phyloP scores from a whole-genome alignment of 805 yeast genomes.

The Nakazawaea sp. region DNA sequence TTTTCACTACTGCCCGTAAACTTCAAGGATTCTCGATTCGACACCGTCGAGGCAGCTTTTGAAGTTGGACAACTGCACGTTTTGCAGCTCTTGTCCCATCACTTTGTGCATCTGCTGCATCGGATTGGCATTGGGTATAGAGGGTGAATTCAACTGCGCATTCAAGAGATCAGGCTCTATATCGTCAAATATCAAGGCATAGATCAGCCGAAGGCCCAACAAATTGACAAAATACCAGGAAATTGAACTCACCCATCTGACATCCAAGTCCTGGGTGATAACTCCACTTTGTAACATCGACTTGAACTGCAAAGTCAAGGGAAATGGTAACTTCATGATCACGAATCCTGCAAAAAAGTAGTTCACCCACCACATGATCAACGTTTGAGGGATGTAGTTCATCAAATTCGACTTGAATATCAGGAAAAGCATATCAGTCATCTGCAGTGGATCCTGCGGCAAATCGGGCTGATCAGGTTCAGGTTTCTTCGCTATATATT shows the following conservation, averaged over 20 bases:
- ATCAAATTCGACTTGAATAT: conserved; percentile 80
- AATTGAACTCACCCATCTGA: conserved; percentile 85
- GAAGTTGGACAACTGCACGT: conserved; percentile 55
- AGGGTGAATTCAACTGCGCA: conserved; percentile 28
- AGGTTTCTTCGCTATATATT: conserved; percentile 44
- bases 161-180: conserved; percentile 17
- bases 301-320: conserved; percentile 83
- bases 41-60: conserved; percentile 51
- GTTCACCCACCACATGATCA: conserved; percentile 95
- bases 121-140: conserved; percentile 18
- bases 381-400: conserved; percentile 83
- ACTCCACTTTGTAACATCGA: conserved; percentile 89
- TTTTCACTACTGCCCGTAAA: no score
- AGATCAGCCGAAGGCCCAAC: conserved; percentile 76
- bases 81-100: conserved; percentile 68
- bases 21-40: conserved; percentile 46
- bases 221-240: conserved; percentile 94
- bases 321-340: conserved; percentile 85
- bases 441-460: background rate
- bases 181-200: conserved; percentile 57
- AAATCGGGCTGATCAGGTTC: conserved; percentile 13
- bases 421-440: conserved; percentile 61
- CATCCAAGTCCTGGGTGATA: conserved; percentile 77
- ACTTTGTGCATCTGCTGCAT: conserved; percentile 34
- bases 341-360: conserved; percentile 89